Evolutionary conservation across 2,329 filamentous ascomycete genomes (phyloP).

Genomic region (Onygenales sp.): DNA sequence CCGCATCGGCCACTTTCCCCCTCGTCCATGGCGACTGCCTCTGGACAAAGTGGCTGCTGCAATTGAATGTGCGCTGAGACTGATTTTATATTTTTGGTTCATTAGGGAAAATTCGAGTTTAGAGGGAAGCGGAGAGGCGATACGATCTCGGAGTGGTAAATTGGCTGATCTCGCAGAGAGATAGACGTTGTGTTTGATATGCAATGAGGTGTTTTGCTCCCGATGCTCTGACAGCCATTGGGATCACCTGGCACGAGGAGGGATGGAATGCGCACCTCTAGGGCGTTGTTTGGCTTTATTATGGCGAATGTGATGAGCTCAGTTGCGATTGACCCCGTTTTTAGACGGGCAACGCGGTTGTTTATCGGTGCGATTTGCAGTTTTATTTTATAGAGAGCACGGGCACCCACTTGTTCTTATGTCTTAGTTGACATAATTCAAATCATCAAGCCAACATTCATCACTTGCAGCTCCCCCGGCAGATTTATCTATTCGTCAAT

Average conservation of each 20-base stretch:
- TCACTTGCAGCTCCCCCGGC: neutral
- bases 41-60: neutral
- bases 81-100: neutral
- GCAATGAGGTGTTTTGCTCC: neutral
- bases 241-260: no score
- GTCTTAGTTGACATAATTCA: neutral
- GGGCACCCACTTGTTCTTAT: neutral
- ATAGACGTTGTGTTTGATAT: neutral
- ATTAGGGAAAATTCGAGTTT: conserved; percentile 74
- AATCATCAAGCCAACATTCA: neutral
- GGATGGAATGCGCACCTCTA: no score
- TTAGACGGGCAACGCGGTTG: no score
- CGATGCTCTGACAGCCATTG: neutral
- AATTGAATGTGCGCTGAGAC: neutral
- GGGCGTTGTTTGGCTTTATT: no score
- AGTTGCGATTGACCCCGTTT: no score
- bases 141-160: conserved; percentile 66
- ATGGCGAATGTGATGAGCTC: no score
- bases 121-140: conserved; percentile 85
- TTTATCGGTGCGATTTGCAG: neutral
- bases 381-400: neutral
- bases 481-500: neutral
- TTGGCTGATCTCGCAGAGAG: conserved; percentile 13
- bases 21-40: neutral
- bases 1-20: no score